phyloP scores from a whole-genome alignment of 2,329 filamentous ascomycete species.

The Neodidymelliopsis sp. region DNA sequence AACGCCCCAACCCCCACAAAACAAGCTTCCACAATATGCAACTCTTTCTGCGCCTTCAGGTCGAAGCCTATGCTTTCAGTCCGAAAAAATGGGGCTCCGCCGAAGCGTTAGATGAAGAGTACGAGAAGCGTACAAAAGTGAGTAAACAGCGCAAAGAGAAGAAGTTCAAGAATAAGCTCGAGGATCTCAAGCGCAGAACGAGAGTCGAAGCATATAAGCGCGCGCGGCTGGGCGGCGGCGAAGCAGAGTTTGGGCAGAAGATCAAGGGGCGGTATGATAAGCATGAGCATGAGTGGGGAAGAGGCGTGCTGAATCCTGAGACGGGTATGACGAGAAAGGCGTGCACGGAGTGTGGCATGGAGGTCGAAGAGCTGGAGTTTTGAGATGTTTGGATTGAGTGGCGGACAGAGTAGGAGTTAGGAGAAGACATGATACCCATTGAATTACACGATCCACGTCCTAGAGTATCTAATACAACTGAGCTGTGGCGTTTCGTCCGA shows the following conservation, averaged over 20 bases:
- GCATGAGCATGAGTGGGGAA: conserved; percentile 89
- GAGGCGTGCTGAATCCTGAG: conserved; percentile 64
- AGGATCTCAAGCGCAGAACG: conserved; percentile 92
- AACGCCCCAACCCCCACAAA: conserved; percentile 93
- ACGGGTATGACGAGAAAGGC: conserved; percentile 82
- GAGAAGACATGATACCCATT: neutral
- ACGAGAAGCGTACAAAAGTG: conserved; percentile 77
- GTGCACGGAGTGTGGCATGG: conserved; percentile 71
- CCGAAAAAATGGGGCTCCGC: conserved; percentile 87
- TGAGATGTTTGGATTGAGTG: conserved; percentile 34
- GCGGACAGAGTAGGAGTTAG: neutral
- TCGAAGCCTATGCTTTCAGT: conserved; percentile 89
- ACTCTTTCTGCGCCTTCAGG: conserved; percentile 90
- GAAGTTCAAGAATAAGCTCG: conserved; percentile 88
- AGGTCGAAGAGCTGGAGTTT: conserved; percentile 71
- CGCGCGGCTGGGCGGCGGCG: conserved; percentile 39
- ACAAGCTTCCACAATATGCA: conserved; percentile 99
- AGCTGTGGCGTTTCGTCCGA: too few species aligned
- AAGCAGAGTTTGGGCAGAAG: conserved; percentile 74
- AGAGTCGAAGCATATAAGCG: conserved; percentile 87
- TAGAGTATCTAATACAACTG: too few species aligned
- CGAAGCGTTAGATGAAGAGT: conserved; percentile 87
- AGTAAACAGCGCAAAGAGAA: conserved; percentile 87
- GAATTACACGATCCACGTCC: too few species aligned
- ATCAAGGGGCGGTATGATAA: conserved; percentile 68